Base-by-base conservation (phyloP, 1,284 basidiomycete genomes). In the Volvariella volvacea region DNA sequence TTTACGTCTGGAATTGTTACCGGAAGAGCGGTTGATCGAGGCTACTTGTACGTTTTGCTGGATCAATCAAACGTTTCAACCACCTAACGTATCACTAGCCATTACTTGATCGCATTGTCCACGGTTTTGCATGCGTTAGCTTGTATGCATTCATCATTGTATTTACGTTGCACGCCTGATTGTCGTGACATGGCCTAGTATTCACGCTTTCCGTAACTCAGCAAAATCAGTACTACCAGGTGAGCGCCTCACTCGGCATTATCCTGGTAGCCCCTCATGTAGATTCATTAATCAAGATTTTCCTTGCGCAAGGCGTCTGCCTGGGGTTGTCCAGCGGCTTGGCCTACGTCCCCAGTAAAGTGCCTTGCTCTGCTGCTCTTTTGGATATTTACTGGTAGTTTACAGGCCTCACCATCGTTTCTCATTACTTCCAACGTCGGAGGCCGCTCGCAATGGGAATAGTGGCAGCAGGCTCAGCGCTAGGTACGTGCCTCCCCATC, bases 301-400 rank as follows among this genome's bases (percentile, higher is more conserved):
- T 74, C 53, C 63, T 76, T 8, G 60, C 65, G 3, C 73, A 76
- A 50, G 73, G 64, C 16, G 52, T 75, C 9, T 71, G 69, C 2
- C 60, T 68, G 44, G 72, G 74, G 0, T 28, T 57, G 10, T 55
- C 55, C 1, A 43, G 48, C n/a, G 59, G 61, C 2, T 38, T 57
- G 9, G 47, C 50, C 1, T 62, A 59, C 39, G 44, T 56, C 12
- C 59, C 59, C 1, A 45, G 53, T 49, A 20, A 32, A 51, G 67
- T 20, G 63, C 59, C 30, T 59, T 62, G 44, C 62, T 63, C 3
- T 45, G 68, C 9, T 54, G 65, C 4, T 68, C 65, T 52, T 56
- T 65, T 19, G 65, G 65, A 0, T 65, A n/a, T 3, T 21, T 14
- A 3, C 22, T 31, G 10, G 6, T 19, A 25, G 1, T 19, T 7